A percentile compares a stretch with the other conserved stretches of the same genome.
Conservation (phyloP, 768 basidiomycete species). For the Pulveroboletus sp. region DNA sequence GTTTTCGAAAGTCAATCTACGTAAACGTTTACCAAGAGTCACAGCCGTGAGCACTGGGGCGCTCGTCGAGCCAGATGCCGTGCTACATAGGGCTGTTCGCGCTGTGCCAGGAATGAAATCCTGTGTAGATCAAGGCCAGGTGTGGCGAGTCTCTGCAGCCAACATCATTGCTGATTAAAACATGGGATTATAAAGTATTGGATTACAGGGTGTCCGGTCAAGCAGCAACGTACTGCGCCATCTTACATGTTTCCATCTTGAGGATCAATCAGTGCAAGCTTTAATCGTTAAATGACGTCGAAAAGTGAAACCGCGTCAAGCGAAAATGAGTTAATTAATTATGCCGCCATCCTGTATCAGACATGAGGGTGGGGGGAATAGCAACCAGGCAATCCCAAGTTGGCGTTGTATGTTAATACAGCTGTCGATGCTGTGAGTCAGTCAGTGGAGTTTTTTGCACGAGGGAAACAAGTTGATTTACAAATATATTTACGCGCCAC, state of each 20-base stretch:
- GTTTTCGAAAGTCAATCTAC: neutral
- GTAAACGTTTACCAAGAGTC: neutral
- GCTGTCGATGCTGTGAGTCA: conserved; percentile 1
- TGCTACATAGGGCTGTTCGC: conserved; percentile 21
- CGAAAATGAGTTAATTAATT: neutral
- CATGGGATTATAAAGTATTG: neutral
- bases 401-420: neutral
- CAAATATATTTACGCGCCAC: neutral
- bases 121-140: conserved; percentile 7
- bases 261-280: neutral
- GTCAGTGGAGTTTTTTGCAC: neutral
- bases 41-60: neutral
- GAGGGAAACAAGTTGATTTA: neutral
- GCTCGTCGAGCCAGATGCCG: neutral
- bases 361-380: neutral
- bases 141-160: neutral
- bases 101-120: conserved; percentile 9
- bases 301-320: neutral
- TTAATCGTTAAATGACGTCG: neutral
- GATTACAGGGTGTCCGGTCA: neutral
- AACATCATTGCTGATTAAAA: neutral
- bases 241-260: neutral
- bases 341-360: neutral
- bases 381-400: neutral
- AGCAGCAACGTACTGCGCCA: too few relatives aligned